A percentile compares a stretch with the other conserved stretches of the same genome.
Conservation (phyloP, 75 land plant species). For the Chamaecyparis obtusa region DNA sequence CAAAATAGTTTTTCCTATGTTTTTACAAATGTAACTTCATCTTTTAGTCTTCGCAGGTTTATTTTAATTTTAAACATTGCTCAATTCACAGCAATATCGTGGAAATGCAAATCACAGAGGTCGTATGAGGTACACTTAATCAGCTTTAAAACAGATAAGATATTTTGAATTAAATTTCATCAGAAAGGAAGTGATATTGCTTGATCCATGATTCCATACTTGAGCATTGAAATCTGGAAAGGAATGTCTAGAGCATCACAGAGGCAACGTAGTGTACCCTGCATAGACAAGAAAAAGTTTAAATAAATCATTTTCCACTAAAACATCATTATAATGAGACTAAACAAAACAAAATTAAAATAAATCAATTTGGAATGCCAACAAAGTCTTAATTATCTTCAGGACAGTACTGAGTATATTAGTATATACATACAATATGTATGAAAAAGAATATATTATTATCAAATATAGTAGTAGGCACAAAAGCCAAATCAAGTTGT, state of each 20-base stretch:
- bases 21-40: too few species aligned
- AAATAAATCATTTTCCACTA: neutral
- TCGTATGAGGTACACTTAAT: too few species aligned
- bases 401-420: neutral
- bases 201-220: slow-evolving; percentile 35
- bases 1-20: too few species aligned
- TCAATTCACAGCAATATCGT: neutral
- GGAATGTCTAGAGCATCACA: slow-evolving; percentile 84
- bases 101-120: neutral
- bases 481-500: neutral
- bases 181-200: neutral
- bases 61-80: too few species aligned
- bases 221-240: slow-evolving; percentile 84
- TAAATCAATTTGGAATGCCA: neutral
- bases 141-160: neutral
- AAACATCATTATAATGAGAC: neutral
- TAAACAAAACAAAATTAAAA: neutral
- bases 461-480: neutral
- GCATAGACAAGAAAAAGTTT: slow-evolving; percentile 14
- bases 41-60: too few species aligned
- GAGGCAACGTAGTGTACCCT: slow-evolving; percentile 71
- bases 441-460: neutral
- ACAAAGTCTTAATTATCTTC: neutral
- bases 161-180: neutral
- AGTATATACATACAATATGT: neutral